Conservation (phyloP, 2,329 filamentous ascomycete species). For the Macrophomina phaseolina region DNA sequence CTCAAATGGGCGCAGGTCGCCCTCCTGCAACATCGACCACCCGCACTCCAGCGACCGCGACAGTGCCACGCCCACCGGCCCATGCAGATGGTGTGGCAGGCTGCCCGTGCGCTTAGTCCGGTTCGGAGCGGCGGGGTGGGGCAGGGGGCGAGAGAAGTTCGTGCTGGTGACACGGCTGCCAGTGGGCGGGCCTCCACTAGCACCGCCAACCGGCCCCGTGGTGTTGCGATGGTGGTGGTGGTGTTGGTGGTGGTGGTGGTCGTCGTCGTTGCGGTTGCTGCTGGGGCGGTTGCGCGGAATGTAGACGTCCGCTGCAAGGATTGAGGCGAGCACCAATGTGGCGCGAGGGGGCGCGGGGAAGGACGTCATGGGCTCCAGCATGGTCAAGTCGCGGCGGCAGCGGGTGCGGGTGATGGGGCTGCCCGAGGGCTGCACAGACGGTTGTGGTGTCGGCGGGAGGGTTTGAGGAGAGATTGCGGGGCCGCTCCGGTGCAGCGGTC, state of each 20-base stretch:
- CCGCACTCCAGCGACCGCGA: neutral
- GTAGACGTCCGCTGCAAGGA: no score
- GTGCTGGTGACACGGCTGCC: neutral
- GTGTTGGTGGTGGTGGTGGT: no score
- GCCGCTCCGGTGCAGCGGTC: no score
- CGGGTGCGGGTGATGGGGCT: neutral
- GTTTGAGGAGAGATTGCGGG: no score
- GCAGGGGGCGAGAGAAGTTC: conserved; percentile 9
- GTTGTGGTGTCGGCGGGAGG: neutral
- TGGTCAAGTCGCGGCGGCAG: neutral
- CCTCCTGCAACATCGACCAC: neutral
- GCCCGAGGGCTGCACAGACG: neutral
- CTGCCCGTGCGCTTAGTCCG: neutral
- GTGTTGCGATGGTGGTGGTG: neutral
- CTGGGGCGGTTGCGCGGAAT: neutral
- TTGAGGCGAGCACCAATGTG: no score
- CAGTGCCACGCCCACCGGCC: neutral
- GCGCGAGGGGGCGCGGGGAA: neutral
- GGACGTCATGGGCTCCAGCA: neutral
- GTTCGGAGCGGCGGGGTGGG: neutral
- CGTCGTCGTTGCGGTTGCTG: neutral
- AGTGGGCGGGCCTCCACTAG: neutral
- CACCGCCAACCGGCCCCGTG: neutral
- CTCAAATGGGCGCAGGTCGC: neutral
- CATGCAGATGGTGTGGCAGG: neutral